phyloP scores from a whole-genome alignment of 106 monocot species.

The Allium sativum region DNA sequence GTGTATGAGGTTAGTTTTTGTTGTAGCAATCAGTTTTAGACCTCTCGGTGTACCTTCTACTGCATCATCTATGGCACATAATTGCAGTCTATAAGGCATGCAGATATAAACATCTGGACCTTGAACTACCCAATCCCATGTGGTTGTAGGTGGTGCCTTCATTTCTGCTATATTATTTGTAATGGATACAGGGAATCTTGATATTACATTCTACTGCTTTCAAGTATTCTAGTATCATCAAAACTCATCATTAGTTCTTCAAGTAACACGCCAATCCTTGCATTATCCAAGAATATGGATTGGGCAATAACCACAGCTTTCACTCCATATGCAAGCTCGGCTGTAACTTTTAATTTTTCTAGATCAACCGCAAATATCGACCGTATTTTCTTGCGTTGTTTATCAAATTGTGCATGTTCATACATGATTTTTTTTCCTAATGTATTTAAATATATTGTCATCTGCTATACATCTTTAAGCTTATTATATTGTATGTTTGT shows the following conservation, averaged over 20 bases:
- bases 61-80: slow-evolving; percentile 99
- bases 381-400: slow-evolving; percentile 42
- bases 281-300: slow-evolving; percentile 96
- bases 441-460: too few relatives aligned
- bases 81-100: slow-evolving; percentile 78
- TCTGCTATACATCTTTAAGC: too few relatives aligned
- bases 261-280: slow-evolving; percentile 72
- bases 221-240: slow-evolving; percentile 63
- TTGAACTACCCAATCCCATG: slow-evolving; percentile 92
- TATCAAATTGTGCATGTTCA: slow-evolving; percentile 36
- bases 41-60: slow-evolving; percentile 81
- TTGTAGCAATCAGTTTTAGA: slow-evolving; percentile 58
- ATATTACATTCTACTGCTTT: slow-evolving; percentile 84
- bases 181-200: slow-evolving; percentile 64
- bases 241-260: slow-evolving; percentile 64
- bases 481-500: too few relatives aligned
- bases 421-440: slow-evolving; percentile 24
- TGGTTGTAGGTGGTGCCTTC: slow-evolving; percentile 26
- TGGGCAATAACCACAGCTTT: slow-evolving; percentile 64
- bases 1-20: slow-evolving; percentile 45
- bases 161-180: slow-evolving; percentile 29
- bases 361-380: slow-evolving; percentile 81
- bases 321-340: slow-evolving; percentile 93
- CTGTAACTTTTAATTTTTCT: slow-evolving; percentile 61
- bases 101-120: slow-evolving; percentile 74